Base-by-base conservation (phyloP, 768 basidiomycete genomes). In the Crassisporium funariophilum region DNA sequence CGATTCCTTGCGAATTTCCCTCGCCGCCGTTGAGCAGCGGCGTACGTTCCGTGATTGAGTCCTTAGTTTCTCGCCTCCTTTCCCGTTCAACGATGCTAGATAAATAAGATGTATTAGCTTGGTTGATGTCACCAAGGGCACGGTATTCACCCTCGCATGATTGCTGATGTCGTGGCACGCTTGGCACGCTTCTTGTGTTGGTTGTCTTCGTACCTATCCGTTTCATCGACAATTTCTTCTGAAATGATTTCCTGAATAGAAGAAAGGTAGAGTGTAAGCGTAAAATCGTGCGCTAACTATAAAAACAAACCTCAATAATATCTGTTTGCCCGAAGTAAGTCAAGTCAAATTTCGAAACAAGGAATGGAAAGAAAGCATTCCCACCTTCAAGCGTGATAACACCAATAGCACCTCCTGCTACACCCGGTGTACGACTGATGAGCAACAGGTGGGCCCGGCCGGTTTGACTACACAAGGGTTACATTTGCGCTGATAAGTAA, bases 221-320 rank as follows among this genome's bases (percentile, higher is more conserved):
- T 95, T 67, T 97, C 94, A 58, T 95, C 94, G 22, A 95, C 88
- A 44, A 97, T 95, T 63, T 97, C 95, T 68, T 97, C 93, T 0
- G 88, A 86, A 15, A 98, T 91, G 52, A 98, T 97, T 77, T 95
- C 94, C 78, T 52, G 61, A n/a, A n/a, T n/a, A n/a, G n/a, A n/a
- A n/a, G n/a, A n/a, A n/a, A n/a, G n/a, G n/a, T n/a, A n/a, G n/a
- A n/a, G n/a, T n/a, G n/a, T n/a, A n/a, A n/a, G n/a, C n/a, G n/a
- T n/a, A n/a, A n/a, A n/a, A n/a, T n/a, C n/a, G n/a, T n/a, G n/a
- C n/a, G n/a, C n/a, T n/a, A n/a, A n/a, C n/a, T n/a, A n/a, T n/a
- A n/a, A n/a, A n/a, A n/a, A n/a, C n/a, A n/a, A n/a, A 79, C 82
- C 63, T 90, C 86, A 41, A 89, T 88, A 49, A 89, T 80, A 58